These are phyloP conservation scores for Bothriochloa decipiens DNA, from an alignment of 176 grass and related monocot species.

Conservation along the genomic window DNA sequence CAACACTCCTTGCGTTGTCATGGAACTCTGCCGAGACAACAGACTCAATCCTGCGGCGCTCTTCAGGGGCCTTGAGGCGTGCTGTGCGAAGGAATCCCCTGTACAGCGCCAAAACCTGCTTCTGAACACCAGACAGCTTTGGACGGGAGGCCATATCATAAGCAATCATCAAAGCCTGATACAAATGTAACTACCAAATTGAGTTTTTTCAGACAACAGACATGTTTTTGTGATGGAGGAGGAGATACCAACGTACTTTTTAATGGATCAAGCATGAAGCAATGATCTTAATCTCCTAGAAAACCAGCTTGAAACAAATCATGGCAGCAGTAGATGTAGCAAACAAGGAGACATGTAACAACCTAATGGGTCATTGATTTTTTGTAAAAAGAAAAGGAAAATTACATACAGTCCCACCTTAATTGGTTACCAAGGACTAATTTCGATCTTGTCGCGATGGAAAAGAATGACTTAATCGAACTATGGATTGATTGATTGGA, in stretches of 20 bases:
- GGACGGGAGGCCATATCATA: constrained; percentile 65
- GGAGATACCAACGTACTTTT: neutral
- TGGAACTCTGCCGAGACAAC: constrained; percentile 74
- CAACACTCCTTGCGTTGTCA: constrained; percentile 71
- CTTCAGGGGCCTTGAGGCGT: constrained; percentile 61
- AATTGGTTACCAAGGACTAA: neutral
- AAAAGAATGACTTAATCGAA: neutral
- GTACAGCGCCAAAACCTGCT: constrained; percentile 75
- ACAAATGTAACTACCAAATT: constrained; percentile 8
- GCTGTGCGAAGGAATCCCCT: constrained; percentile 79
- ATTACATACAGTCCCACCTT: neutral
- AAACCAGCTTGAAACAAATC: constrained; percentile 3
- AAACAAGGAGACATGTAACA: neutral
- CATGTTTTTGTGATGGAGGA: neutral
- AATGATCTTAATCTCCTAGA: neutral
- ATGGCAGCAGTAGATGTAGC: neutral
- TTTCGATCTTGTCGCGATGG: neutral
- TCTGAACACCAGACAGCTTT: constrained; percentile 88
- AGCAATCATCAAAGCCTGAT: constrained; percentile 22
- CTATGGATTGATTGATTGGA: neutral
- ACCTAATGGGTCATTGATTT: neutral
- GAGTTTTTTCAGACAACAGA: neutral
- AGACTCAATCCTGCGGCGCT: constrained; percentile 61
- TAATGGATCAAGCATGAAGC: neutral
- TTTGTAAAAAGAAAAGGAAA: neutral